Conservation (phyloP, 805 yeast species). For the Lipomyces yamadae region DNA sequence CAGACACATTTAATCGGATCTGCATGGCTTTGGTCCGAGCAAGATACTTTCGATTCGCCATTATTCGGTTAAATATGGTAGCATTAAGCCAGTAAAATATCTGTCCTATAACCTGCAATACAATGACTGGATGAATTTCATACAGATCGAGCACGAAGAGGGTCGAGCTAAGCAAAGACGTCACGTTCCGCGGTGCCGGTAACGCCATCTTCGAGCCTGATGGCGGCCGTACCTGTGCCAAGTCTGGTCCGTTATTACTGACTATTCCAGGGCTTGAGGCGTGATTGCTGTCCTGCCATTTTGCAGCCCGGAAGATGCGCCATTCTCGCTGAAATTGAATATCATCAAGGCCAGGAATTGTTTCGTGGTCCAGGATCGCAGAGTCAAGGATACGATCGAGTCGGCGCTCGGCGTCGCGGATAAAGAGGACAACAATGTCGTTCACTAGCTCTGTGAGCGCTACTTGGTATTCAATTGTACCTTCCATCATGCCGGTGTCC, state of each 20-base stretch:
- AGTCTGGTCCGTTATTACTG: neutral
- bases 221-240: constrained; percentile 66
- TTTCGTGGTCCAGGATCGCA: constrained; percentile 65
- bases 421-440: constrained; percentile 45
- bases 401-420: constrained; percentile 48
- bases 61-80: constrained; percentile 71
- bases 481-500: constrained; percentile 54
- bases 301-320: constrained; percentile 61
- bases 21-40: constrained; percentile 88
- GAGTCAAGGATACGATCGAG: constrained; percentile 45
- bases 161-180: constrained; percentile 79
- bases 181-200: constrained; percentile 69
- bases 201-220: constrained; percentile 74
- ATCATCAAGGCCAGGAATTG: constrained; percentile 79
- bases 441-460: constrained; percentile 43
- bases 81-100: constrained; percentile 79
- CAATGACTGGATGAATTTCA: constrained; percentile 76
- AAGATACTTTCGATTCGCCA: constrained; percentile 69
- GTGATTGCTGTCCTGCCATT: constrained; percentile 4
- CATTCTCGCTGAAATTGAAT: constrained; percentile 77
- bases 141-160: constrained; percentile 83
- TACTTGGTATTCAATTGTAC: constrained; percentile 42
- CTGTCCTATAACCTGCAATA: constrained; percentile 75
- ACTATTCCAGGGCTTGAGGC: constrained; percentile 6
- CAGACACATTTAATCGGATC: constrained; percentile 80